A percentile compares a stretch with the other conserved stretches of the same genome.
Evolutionary conservation across 192 early-diverging fungal genomes (phyloP).

Genomic region (Piromyces sp.): DNA sequence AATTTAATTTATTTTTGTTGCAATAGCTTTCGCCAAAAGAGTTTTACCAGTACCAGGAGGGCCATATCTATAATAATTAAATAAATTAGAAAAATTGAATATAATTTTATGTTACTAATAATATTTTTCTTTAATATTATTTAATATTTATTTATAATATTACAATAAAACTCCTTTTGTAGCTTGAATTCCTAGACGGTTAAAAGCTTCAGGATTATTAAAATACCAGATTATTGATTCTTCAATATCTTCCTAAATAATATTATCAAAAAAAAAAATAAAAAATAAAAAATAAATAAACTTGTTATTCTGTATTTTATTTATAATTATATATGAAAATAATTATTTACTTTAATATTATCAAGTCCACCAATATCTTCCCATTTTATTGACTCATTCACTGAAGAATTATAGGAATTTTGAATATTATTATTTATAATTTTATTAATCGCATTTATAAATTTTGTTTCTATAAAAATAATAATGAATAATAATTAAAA

Average conservation of each 20-base stretch:
- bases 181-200: not conserved
- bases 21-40: not conserved
- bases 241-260: not conserved
- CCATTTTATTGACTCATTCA: not conserved
- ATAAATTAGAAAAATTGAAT: too few relatives aligned
- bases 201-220: not conserved
- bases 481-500: too few relatives aligned
- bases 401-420: not conserved
- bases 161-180: not conserved
- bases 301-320: too few relatives aligned
- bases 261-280: too few relatives aligned
- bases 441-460: not conserved
- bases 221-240: not conserved
- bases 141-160: not conserved
- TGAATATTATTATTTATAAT: not conserved
- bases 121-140: too few relatives aligned
- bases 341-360: too few relatives aligned
- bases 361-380: not conserved
- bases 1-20: too few relatives aligned
- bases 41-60: not conserved
- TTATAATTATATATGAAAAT: too few relatives aligned
- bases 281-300: not conserved
- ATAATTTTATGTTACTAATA: too few relatives aligned
- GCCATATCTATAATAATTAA: not conserved
- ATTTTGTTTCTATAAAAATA: not conserved